Evolutionary conservation across 768 basidiomycete species (phyloP), one percentile per base, ranked within the genome.

Genomic region (Boletus sensibilis): DNA sequence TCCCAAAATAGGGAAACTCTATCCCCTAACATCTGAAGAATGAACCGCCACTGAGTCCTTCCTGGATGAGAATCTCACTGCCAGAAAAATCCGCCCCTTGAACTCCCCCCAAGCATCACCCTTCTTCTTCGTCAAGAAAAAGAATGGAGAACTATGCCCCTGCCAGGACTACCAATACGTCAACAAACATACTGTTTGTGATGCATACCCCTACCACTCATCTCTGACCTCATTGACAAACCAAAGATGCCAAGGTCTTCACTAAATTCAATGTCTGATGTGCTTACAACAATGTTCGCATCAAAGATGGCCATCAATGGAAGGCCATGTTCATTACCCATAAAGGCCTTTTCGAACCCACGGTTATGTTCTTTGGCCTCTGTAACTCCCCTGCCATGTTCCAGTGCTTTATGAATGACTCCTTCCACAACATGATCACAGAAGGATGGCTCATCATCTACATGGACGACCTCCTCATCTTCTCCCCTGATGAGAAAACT

Each of bases 401-500:
- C 16, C 37, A 37, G 7, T 5, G 18, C 0, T 37, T 37, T 9
- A 37, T 37, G 37, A 41, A 38, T 33, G 29, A 40, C 20, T 39
- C 20, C 0, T 46, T 53, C 21, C 1, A 16, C 0, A 20, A 53
- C 16, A 33, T 48, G 16, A 48, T 52, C 11, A 6, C 65, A 6
- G 23, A 49, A 41, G 61, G 53, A 38, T 33, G 31, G 10, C 31
- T 33, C 1, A 10, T 33, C 31, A 33, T 33, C 10, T 33, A 33
- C 10, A 37, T 64, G 45, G 70, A 68, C 42, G 55, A 71, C 33
- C 62, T 71, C 44, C 68, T 72, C 10, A 64, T 58, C n/a, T 54
- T 41, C 27, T 64, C 69, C 1, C 55, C 51, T 2, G 80, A 81
- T 58, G 31, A 79, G 0, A 31, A 66, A 9, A 20, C 31, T 6